Evolutionary conservation across 495 filamentous ascomycete genomes (phyloP).

Genomic region (Neurospora sp.): DNA sequence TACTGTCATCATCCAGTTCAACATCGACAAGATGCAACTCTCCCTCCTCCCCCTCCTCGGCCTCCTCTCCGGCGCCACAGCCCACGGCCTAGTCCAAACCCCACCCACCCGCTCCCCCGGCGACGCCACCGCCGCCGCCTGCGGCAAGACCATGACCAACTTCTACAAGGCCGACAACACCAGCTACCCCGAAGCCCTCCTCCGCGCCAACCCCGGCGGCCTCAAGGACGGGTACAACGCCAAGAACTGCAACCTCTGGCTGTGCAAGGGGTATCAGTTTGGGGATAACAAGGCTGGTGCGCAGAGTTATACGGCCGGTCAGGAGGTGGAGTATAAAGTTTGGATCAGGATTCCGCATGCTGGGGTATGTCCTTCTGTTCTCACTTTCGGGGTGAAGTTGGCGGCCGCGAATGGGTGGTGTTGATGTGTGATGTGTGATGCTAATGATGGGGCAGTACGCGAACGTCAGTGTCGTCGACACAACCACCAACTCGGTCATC

Average conservation of each 20-base stretch:
- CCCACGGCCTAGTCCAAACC: constrained; percentile 52
- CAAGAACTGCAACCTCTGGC: constrained; percentile 51
- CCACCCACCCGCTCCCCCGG: constrained; percentile 53
- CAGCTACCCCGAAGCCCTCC: constrained; percentile 56
- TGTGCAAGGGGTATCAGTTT: constrained; percentile 66
- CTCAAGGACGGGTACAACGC: constrained; percentile 47
- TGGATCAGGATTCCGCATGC: constrained; percentile 51
- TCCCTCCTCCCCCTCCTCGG: constrained; percentile 27
- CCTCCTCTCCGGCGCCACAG: constrained; percentile 42
- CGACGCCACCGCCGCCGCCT: constrained; percentile 45
- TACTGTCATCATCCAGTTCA: neutral
- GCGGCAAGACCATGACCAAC: constrained; percentile 50
- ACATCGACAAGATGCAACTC: constrained; percentile 7
- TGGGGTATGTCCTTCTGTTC: too few species aligned
- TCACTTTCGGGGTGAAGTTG: too few species aligned
- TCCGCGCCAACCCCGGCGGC: constrained; percentile 43
- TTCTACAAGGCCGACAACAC: constrained; percentile 55
- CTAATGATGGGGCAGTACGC: too few species aligned
- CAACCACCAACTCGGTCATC: constrained; percentile 48
- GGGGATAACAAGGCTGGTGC: constrained; percentile 59
- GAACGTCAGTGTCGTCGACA: constrained; percentile 62
- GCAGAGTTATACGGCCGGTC: constrained; percentile 13
- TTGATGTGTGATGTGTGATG: too few species aligned
- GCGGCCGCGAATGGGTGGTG: too few species aligned
- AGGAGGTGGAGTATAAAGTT: constrained; percentile 45